Conservation (phyloP, 2,329 filamentous ascomycete species). For the Cytospora paraplurivora region DNA sequence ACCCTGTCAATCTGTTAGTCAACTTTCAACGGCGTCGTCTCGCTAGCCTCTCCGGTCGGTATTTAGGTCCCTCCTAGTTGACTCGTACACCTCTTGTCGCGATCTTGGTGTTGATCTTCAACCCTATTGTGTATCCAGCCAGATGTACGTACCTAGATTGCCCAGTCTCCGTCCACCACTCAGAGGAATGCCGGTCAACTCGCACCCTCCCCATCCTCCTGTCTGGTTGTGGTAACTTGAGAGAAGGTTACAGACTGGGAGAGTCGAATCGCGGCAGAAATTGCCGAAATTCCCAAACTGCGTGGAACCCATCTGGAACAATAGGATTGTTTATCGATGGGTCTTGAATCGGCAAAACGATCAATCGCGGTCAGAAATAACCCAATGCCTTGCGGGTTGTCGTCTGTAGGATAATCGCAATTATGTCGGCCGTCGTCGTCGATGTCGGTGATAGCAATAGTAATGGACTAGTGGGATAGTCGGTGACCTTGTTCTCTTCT, state of each 20-base stretch:
- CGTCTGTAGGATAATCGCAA: not conserved
- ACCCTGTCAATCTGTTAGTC: conserved; percentile 57
- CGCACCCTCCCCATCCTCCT: conserved; percentile 68
- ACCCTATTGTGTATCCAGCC: not conserved
- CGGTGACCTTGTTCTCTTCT: conserved; percentile 1
- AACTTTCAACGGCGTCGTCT: not conserved
- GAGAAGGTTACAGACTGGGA: conserved; percentile 84
- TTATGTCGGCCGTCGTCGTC: not conserved
- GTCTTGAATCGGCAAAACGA: conserved; percentile 2
- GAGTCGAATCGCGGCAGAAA: conserved; percentile 81
- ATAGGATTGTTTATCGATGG: conserved; percentile 11
- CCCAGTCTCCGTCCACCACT: conserved; percentile 67
- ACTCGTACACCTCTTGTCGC: not conserved
- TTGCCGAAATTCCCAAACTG: conserved; percentile 64
- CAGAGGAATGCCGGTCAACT: conserved; percentile 73
- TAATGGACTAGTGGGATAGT: not conserved
- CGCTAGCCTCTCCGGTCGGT: not conserved
- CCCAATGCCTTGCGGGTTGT: not conserved
- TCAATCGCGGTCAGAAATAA: not conserved
- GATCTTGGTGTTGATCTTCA: not conserved
- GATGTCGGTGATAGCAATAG: not conserved
- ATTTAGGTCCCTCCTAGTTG: not conserved
- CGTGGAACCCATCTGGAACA: conserved; percentile 53
- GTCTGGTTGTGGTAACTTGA: conserved; percentile 59
- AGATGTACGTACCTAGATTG: conserved; percentile 70